These are phyloP conservation scores for Sonneratia caseolaris DNA, from an alignment of 345 rosid genomes.

Conservation along the genomic window DNA sequence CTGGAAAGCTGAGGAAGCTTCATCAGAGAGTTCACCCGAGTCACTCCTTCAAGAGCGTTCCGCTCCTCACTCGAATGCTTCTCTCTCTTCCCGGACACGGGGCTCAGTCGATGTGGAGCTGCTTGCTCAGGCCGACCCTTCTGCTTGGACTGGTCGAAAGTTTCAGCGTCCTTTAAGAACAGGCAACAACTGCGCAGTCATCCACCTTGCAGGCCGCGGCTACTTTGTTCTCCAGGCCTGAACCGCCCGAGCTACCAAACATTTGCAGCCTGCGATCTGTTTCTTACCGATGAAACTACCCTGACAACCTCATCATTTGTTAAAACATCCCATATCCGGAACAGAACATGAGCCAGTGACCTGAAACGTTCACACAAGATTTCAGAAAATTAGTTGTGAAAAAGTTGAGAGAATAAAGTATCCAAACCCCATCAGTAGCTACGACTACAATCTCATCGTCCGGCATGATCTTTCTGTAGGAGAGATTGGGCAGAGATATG, in stretches of 20 bases:
- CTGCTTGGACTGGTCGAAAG: neutral
- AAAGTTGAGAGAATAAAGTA: no score
- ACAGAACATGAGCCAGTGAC: neutral
- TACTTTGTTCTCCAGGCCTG: slow-evolving; percentile 63
- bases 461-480: slow-evolving; percentile 45
- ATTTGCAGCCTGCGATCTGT: slow-evolving; percentile 59
- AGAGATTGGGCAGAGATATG: slow-evolving; percentile 56
- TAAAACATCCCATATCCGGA: slow-evolving; percentile 87
- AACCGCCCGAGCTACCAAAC: slow-evolving; percentile 47
- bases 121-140: neutral
- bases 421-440: slow-evolving; percentile 78
- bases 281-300: slow-evolving; percentile 50
- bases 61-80: slow-evolving; percentile 1
- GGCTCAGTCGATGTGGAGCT: neutral
- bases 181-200: slow-evolving; percentile 72
- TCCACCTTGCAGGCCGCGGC: slow-evolving; percentile 71
- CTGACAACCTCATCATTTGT: slow-evolving; percentile 62
- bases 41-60: slow-evolving; percentile 7
- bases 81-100: neutral
- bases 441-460: slow-evolving; percentile 76
- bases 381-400: neutral
- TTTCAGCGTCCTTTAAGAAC: slow-evolving; percentile 35
- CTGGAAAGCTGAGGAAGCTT: slow-evolving; percentile 4
- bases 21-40: slow-evolving; percentile 8
- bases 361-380: neutral